These are phyloP conservation scores for Baudoinia panamericana DNA, from an alignment of 495 filamentous ascomycete species.

Conservation along the genomic window DNA sequence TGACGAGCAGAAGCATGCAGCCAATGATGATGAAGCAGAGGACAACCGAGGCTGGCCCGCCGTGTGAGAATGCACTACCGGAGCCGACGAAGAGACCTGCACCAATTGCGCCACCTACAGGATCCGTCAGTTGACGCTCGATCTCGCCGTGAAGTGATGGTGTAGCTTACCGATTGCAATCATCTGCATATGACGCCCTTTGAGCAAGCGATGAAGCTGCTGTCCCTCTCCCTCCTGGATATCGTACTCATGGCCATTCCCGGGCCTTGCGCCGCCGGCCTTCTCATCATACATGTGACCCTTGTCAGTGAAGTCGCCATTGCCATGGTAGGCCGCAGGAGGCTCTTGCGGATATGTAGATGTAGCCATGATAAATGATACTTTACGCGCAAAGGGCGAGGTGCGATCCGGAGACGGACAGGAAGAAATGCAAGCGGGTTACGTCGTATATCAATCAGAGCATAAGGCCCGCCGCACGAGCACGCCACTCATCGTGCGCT, in stretches of 20 bases:
- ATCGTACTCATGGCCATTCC: slow-evolving; percentile 5
- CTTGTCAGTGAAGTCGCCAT: slow-evolving; percentile 3
- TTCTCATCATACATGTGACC: slow-evolving; percentile 1
- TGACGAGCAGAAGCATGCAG: slow-evolving; percentile 30
- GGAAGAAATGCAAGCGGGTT: too few relatives aligned
- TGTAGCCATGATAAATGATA: too few relatives aligned
- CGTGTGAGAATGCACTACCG: slow-evolving; percentile 35
- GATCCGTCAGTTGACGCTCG: background rate
- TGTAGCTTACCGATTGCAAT: slow-evolving; percentile 32
- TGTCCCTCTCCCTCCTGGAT: background rate
- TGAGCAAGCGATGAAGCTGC: slow-evolving; percentile 24
- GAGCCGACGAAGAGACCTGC: slow-evolving; percentile 47
- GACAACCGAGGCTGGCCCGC: slow-evolving; percentile 41
- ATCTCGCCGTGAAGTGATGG: background rate
- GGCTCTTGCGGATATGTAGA: slow-evolving; percentile 6
- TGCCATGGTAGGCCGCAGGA: slow-evolving; percentile 4
- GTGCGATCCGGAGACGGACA: background rate
- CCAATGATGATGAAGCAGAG: slow-evolving; percentile 24
- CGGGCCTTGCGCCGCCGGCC: too few relatives aligned
- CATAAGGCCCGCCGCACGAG: too few relatives aligned
- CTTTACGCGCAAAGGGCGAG: background rate
- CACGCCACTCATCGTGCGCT: too few relatives aligned
- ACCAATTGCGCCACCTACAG: slow-evolving; percentile 39
- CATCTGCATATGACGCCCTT: slow-evolving; percentile 41
- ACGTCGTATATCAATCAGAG: too few relatives aligned